Conservation (phyloP, 2,329 filamentous ascomycete species). For the Calonectria leucothoes region DNA sequence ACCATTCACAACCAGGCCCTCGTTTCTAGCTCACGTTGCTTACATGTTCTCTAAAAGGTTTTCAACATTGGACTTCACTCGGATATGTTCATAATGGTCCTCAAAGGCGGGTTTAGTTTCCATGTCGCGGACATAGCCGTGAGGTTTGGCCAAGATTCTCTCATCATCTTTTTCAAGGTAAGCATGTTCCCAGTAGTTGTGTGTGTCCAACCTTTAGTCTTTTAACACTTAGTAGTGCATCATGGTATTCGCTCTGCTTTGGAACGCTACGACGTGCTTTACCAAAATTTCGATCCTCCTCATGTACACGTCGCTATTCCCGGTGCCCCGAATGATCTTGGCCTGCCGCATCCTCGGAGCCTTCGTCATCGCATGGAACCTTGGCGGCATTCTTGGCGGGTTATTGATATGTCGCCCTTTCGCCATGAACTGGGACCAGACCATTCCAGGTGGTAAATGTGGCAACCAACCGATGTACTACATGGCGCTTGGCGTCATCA, state of each 20-base stretch:
- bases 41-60: background rate
- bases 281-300: background rate
- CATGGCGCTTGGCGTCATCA: background rate
- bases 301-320: background rate
- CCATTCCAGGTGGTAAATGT: background rate
- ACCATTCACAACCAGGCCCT: background rate
- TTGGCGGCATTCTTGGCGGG: background rate
- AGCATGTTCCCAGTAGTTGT: background rate
- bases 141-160: background rate
- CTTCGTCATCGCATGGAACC: background rate
- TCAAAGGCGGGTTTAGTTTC: background rate
- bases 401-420: background rate
- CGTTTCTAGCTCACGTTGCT: background rate
- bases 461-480: background rate
- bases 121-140: background rate
- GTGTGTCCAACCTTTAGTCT: background rate
- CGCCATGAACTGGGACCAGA: slow-evolving; percentile 1
- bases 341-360: background rate
- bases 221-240: background rate
- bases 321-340: background rate
- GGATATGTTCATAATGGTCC: background rate
- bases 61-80: background rate
- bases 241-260: background rate
- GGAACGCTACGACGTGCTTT: background rate
- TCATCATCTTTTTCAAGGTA: background rate